Base-by-base conservation (phyloP, 2,329 filamentous ascomycete species). In the Penicillium janthinellum region DNA sequence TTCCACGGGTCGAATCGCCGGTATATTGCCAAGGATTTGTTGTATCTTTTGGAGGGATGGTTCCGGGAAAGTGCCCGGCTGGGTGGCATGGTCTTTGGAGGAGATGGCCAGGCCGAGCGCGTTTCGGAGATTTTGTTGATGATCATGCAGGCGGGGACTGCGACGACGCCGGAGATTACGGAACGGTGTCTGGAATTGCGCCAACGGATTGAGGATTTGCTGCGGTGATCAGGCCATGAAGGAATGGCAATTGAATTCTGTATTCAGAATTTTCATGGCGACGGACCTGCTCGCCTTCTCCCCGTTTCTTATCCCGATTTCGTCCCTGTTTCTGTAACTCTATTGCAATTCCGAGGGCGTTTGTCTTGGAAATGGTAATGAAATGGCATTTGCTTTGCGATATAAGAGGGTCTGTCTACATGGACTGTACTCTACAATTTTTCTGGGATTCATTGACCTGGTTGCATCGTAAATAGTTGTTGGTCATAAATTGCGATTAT, bases 1-100 rank as follows among this genome's bases (percentile, higher is more conserved):
- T 91, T 90, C 73, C 77, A 82, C 38, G 86, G 85, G 4, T 73
- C 78, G 4, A 84, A 85, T 57, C 81, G 85, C 48, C 81, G 81
- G 44, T 76, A 83, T 58, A 78, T 90, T 6, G 85, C 85, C 2
- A 80, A 81, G 28, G 86, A 90, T 71, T 82, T 90, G 44, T 74
- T 89, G 0, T 87, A 88, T 66, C 75, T 88, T 3, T 78, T 87
- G 4, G 77, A 83, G 58, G 77, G 81, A 57, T 91, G 89, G 89
- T 85, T 83, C 64, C 77, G 81, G 52, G 79, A 84, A 14, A 86
- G 83, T 51, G 77, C 83, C 59, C 78, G 84, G 28, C 77, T 80
- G 10, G 84, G 84, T 17, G 82, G 82, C 2, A 73, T 79, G 6
- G 71, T 85, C 11, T 89, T 88, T 67, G 87, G 87, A 12, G 84